Conservation (phyloP, 2,329 filamentous ascomycete genomes). For the Aspergillus tanneri region DNA sequence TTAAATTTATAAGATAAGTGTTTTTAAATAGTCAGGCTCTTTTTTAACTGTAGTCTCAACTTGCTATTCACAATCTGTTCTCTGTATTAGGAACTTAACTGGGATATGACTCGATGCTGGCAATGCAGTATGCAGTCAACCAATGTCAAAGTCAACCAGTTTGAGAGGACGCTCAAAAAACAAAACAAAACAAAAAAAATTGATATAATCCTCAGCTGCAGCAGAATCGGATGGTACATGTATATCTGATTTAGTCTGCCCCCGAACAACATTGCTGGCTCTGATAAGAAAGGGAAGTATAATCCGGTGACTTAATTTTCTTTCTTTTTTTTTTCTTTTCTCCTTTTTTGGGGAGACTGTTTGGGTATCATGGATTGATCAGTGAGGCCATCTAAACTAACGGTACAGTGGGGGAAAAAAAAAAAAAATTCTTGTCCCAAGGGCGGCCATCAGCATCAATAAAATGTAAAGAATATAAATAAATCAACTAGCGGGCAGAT, state of each 20-base stretch:
- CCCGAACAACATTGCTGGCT: too few species aligned
- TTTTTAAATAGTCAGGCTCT: neutral
- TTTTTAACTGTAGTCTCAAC: neutral
- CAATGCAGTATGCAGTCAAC: too few species aligned
- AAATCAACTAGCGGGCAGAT: slow-evolving; percentile 59
- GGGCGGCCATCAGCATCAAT: neutral
- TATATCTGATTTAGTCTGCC: too few species aligned
- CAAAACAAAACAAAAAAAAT: too few species aligned
- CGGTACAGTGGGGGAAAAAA: neutral
- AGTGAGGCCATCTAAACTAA: slow-evolving; percentile 8
- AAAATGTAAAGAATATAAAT: neutral
- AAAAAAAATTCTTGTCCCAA: neutral
- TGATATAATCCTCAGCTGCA: too few species aligned
- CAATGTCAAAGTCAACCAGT: neutral
- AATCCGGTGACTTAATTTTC: neutral
- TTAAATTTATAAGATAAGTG: neutral
- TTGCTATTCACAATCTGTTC: neutral
- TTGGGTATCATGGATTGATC: slow-evolving; percentile 19
- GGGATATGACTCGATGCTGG: neutral
- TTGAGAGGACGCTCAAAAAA: too few species aligned
- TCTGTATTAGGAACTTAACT: too few species aligned
- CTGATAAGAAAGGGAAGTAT: too few species aligned
- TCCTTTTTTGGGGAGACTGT: slow-evolving; percentile 5
- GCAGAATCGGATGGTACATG: too few species aligned
- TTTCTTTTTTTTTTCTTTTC: slow-evolving; percentile 5